phyloP scores from a whole-genome alignment of 805 yeast species.

The Yamadazyma tumulicola region DNA sequence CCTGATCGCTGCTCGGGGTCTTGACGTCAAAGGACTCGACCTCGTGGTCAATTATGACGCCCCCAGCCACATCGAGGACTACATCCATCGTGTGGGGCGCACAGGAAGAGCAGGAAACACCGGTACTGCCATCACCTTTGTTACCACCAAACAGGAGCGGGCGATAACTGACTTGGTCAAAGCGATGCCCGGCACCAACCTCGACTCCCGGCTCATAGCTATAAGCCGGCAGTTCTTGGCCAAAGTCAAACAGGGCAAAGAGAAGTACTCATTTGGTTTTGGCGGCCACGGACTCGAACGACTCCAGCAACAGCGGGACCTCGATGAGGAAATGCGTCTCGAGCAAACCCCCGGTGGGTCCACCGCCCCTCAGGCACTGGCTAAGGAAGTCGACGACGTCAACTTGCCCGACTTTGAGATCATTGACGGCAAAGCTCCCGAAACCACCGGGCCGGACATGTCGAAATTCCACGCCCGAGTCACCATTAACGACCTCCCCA shows the following conservation, averaged over 20 bases:
- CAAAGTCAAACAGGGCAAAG: conserved; percentile 65
- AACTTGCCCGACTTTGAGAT: conserved; percentile 44
- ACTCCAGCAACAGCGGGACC: conserved; percentile 19
- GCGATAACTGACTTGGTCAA: conserved; percentile 66
- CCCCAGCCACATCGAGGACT: conserved; percentile 90
- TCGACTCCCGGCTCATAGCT: conserved; percentile 47
- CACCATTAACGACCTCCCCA: conserved; percentile 82
- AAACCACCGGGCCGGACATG: conserved; percentile 53
- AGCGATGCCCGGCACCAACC: conserved; percentile 50
- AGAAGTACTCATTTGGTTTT: conserved; percentile 69
- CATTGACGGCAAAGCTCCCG: conserved; percentile 50
- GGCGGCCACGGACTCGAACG: conserved; percentile 73
- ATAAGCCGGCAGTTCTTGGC: conserved; percentile 55
- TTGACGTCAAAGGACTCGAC: conserved; percentile 84
- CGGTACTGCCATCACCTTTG: conserved; percentile 63
- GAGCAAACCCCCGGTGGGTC: not conserved
- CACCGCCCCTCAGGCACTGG: conserved; percentile 16
- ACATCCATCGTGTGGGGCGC: conserved; percentile 93
- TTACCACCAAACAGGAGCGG: conserved; percentile 58
- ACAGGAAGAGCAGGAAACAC: conserved; percentile 87
- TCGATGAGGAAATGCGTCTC: conserved; percentile 35
- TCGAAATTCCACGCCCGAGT: conserved; percentile 62
- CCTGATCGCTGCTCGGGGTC: conserved; percentile 90
- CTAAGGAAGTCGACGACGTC: not conserved
- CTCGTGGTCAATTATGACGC: conserved; percentile 72